These are phyloP conservation scores for Phytophthora crassamura DNA, from an alignment of 352 stramenopile species.

Conservation along the genomic window DNA sequence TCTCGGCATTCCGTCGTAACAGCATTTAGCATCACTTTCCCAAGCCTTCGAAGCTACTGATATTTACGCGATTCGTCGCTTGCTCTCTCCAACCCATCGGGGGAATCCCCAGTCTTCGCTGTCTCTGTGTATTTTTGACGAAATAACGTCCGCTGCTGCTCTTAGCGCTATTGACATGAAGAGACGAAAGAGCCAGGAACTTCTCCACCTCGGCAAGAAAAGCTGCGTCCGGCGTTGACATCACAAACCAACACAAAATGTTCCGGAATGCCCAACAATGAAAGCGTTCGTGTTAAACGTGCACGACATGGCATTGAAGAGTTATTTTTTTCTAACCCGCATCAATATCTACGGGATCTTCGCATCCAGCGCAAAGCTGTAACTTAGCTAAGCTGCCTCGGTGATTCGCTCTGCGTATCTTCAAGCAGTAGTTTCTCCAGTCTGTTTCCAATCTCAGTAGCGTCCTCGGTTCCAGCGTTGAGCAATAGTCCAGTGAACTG, in stretches of 20 bases:
- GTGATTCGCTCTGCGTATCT: constrained; percentile 7
- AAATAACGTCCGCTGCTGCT: background rate
- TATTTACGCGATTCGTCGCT: too few relatives aligned
- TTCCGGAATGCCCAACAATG: too few relatives aligned
- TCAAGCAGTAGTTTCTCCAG: constrained; percentile 28
- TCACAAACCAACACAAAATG: too few relatives aligned
- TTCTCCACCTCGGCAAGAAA: constrained; percentile 15
- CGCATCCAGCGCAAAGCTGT: too few relatives aligned
- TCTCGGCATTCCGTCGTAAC: constrained; percentile 5
- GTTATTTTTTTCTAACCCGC: too few relatives aligned
- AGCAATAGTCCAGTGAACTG: constrained; percentile 27
- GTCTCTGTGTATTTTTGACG: background rate
- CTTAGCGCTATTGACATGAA: background rate
- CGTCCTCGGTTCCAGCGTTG: constrained; percentile 18
- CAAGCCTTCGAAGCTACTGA: background rate
- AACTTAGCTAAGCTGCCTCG: background rate
- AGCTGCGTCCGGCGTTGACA: background rate
- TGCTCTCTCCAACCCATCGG: too few relatives aligned
- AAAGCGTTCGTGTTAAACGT: too few relatives aligned
- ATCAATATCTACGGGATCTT: too few relatives aligned
- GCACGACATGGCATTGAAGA: background rate
- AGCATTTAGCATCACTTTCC: constrained; percentile 14
- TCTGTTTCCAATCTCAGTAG: constrained; percentile 18
- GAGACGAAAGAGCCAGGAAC: background rate
- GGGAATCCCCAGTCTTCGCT: too few relatives aligned